phyloP scores from a whole-genome alignment of 305 asterid species.

The Withania somnifera region DNA sequence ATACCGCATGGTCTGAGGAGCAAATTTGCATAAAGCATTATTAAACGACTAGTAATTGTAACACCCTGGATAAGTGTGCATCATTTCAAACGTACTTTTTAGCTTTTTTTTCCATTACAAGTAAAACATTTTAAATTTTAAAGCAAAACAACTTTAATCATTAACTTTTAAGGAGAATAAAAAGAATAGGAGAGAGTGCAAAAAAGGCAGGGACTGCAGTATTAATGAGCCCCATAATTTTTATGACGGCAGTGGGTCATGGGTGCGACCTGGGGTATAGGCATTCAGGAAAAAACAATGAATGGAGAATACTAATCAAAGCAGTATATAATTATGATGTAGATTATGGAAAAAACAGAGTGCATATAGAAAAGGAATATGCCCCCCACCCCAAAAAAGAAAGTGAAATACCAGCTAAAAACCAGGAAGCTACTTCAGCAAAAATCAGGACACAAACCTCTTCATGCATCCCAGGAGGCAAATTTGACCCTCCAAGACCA shows the following conservation, averaged over 20 bases:
- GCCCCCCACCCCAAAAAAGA: neutral
- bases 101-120: neutral
- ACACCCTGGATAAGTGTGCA: neutral
- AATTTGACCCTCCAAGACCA: slow-evolving; percentile 57
- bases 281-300: neutral
- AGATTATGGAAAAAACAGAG: neutral
- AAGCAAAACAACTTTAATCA: neutral
- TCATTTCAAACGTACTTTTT: neutral
- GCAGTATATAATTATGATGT: neutral
- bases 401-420: neutral
- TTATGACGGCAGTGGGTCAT: neutral
- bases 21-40: neutral
- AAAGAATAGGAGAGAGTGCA: neutral
- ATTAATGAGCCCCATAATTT: neutral
- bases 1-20: neutral
- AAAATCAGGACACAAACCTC: slow-evolving; percentile 48
- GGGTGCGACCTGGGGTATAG: neutral
- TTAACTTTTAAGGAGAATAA: neutral
- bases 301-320: neutral
- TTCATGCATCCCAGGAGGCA: slow-evolving; percentile 66
- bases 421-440: neutral
- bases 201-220: neutral
- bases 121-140: neutral
- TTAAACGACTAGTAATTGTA: neutral
- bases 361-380: neutral